Conservation (phyloP, 192 early-diverging fungal genomes). For the Coemansia sp. region DNA sequence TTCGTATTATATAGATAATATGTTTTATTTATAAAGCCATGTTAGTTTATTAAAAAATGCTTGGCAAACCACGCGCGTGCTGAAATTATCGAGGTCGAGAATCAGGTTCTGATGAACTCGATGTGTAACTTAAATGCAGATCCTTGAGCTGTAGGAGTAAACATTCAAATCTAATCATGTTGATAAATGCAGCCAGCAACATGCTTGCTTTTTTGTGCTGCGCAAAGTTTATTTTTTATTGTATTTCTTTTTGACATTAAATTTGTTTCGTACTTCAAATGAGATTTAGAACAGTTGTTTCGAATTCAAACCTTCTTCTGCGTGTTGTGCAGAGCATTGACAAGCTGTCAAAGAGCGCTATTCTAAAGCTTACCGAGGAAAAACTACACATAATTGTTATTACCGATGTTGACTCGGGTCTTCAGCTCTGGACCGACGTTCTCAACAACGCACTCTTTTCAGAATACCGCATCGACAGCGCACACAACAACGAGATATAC, state of each 20-base stretch:
- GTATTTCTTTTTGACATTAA: too few species aligned
- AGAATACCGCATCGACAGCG: conserved; percentile 67
- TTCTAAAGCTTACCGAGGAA: conserved; percentile 62
- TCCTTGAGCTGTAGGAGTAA: too few species aligned
- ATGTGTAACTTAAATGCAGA: conserved; percentile 14
- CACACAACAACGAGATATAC: conserved; percentile 67
- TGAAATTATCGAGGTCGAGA: conserved; percentile 53
- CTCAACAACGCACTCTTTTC: conserved; percentile 56
- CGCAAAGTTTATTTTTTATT: not conserved
- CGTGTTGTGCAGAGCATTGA: conserved; percentile 59
- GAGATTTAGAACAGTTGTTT: not conserved
- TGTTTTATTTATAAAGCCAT: conserved; percentile 23
- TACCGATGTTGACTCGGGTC: conserved; percentile 56
- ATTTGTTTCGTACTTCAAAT: not conserved
- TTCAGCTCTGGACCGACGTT: conserved; percentile 72
- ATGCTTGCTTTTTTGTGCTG: too few species aligned
- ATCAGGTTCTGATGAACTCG: conserved; percentile 32
- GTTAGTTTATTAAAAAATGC: conserved; percentile 27
- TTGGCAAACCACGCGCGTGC: conserved; percentile 50
- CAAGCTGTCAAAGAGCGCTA: conserved; percentile 65
- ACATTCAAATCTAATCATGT: too few species aligned
- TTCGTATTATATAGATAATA: too few species aligned
- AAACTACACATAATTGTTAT: conserved; percentile 66
- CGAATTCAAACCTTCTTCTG: conserved; percentile 39
- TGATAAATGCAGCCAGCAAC: too few species aligned